Evolutionary conservation across 2,329 filamentous ascomycete species (phyloP), one percentile per base, ranked within the genome.

Genomic region (Sarocladium kiliense): DNA sequence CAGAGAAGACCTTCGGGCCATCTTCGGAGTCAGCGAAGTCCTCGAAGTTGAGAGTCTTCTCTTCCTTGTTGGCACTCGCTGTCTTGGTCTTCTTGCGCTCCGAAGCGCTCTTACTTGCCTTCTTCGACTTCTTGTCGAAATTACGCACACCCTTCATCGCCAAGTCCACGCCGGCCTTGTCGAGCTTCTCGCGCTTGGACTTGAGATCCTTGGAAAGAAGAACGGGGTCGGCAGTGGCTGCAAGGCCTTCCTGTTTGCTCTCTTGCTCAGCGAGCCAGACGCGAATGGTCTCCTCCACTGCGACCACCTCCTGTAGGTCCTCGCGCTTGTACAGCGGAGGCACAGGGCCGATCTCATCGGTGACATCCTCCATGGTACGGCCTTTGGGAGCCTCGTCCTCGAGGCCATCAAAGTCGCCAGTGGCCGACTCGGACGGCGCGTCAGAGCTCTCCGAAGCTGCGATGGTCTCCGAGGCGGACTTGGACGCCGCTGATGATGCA

Each of bases 261-360:
- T 89, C 72, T 66, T 88, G 87, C 60, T 87, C 81, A 30, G 85
- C 80, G 19, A 99, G 77, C 93, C 93, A 99, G 19, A 79, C 76
- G 16, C 79, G 74, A 18, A 86, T 82, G 14, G 81, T 78, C 26
- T 83, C 79, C 64, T 86, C 82, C 18, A 84, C 73, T 11, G 81
- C 77, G 53, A 85, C 80, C 23, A 94, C 75, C 49, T 78, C 74
- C 41, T 79, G 76, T 30, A 96, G 75, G 64, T 97, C 92, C 27
- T 87, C 82, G 9, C 83, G 73, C 1, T 80, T 86, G 73, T 95
- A 95, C 36, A 88, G 74, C 18, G 87, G 82, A 41, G 86, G 81
- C 23, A 81, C 72, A 18, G 83, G 79, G 0, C 81, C 80, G 53
- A 71, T 69, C 54, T 77, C 73, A 56, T 72, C 66, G 27, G 69